Percentiles rank a stretch among this genome's conserved stretches.
Evolutionary conservation across 2,329 filamentous ascomycete species (phyloP).

Genomic region (Stagonosporopsis chrysanthemi): DNA sequence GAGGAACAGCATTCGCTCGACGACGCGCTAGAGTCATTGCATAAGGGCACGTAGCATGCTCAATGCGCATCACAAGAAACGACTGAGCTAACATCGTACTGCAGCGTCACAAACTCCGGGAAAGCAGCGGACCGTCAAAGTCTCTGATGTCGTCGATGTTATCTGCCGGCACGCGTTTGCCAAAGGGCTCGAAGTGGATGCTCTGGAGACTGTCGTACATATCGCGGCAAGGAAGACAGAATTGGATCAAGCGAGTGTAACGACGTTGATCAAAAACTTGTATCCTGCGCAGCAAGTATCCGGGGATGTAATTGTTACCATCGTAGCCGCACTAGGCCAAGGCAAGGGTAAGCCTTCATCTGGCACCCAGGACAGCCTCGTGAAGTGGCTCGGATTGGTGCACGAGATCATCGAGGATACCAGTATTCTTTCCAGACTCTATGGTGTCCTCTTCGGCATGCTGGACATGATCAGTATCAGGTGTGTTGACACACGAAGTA

Average conservation of each 20-base stretch:
- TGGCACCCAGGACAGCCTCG: slow-evolving; percentile 71
- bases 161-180: slow-evolving; percentile 71
- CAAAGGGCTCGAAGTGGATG: slow-evolving; percentile 68
- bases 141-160: slow-evolving; percentile 70
- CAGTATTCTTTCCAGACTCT: slow-evolving; percentile 70
- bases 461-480: slow-evolving; percentile 81
- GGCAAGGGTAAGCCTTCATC: slow-evolving; percentile 77
- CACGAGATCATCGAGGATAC: slow-evolving; percentile 74
- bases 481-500: slow-evolving; percentile 48
- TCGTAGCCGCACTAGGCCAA: slow-evolving; percentile 78
- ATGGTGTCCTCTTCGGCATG: slow-evolving; percentile 79
- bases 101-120: slow-evolving; percentile 58
- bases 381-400: slow-evolving; percentile 81
- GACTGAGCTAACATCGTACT: slow-evolving; percentile 31
- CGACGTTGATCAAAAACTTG: slow-evolving; percentile 73
- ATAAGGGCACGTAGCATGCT: slow-evolving; percentile 40
- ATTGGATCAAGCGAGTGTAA: slow-evolving; percentile 78
- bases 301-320: slow-evolving; percentile 66
- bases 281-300: slow-evolving; percentile 75
- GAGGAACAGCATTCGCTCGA: slow-evolving; percentile 41
- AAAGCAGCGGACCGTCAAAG: slow-evolving; percentile 69
- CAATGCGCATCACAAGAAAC: slow-evolving; percentile 24
- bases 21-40: slow-evolving; percentile 47
- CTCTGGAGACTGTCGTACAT: slow-evolving; percentile 69
- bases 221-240: slow-evolving; percentile 71